These are phyloP conservation scores for Hericium rajendrae DNA, from an alignment of 768 basidiomycete species.

Conservation along the genomic window DNA sequence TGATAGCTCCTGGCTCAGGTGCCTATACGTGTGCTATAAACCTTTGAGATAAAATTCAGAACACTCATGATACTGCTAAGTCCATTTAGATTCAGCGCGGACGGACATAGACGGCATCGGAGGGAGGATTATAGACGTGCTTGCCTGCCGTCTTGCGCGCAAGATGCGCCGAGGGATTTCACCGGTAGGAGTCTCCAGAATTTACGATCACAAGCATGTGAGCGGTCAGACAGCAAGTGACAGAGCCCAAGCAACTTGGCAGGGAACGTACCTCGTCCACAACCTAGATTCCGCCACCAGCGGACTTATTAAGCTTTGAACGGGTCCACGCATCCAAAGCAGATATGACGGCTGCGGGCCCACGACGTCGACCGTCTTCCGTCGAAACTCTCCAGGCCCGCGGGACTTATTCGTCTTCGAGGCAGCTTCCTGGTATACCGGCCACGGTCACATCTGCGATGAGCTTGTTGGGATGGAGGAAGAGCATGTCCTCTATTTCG, in stretches of 20 bases:
- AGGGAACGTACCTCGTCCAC: constrained; percentile 43
- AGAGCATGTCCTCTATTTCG: constrained; percentile 63
- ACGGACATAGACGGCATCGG: no score
- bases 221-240: not conserved
- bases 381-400: constrained; percentile 74
- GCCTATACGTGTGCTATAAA: no score
- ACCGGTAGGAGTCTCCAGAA: constrained; percentile 68
- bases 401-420: constrained; percentile 63
- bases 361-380: constrained; percentile 38
- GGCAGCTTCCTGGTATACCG: constrained; percentile 63
- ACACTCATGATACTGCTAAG: no score
- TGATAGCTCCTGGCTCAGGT: no score
- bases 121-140: no score
- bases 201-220: constrained; percentile 26
- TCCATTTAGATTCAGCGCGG: no score
- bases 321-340: constrained; percentile 53
- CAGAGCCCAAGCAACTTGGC: not conserved
- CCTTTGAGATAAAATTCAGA: no score
- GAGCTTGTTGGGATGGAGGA: constrained; percentile 49
- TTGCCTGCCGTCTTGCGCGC: constrained; percentile 33
- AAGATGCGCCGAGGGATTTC: constrained; percentile 57
- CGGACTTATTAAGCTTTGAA: constrained; percentile 53
- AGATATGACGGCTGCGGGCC: constrained; percentile 29
- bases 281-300: constrained; percentile 64
- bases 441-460: constrained; percentile 63